Evolutionary conservation across 768 basidiomycete species (phyloP).

Genomic region (Piloderma croceum): DNA sequence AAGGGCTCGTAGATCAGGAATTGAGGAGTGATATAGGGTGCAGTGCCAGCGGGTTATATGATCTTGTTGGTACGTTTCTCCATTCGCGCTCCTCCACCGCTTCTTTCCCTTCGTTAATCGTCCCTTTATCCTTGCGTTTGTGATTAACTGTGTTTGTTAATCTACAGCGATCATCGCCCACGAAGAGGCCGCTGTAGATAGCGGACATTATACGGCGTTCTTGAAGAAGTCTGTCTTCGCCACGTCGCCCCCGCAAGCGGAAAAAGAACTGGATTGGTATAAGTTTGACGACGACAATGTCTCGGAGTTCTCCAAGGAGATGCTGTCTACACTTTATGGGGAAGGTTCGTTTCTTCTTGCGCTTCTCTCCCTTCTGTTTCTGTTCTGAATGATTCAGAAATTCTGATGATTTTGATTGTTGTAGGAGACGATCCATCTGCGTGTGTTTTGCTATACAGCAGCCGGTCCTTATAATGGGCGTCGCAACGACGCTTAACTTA

Average conservation of each 20-base stretch:
- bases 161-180: slow-evolving; percentile 84
- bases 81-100: not conserved
- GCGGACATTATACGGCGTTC: slow-evolving; percentile 94
- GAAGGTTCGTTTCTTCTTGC: slow-evolving; percentile 65
- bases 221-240: slow-evolving; percentile 70
- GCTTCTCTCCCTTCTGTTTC: not conserved
- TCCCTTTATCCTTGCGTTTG: not conserved
- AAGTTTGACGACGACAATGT: slow-evolving; percentile 98
- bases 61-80: slow-evolving; percentile 70
- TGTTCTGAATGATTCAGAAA: not conserved
- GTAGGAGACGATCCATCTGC: slow-evolving; percentile 79
- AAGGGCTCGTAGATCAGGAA: slow-evolving; percentile 55
- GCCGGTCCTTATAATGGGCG: slow-evolving; percentile 43
- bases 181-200: slow-evolving; percentile 92
- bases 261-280: slow-evolving; percentile 83
- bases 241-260: slow-evolving; percentile 24
- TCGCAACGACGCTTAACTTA: no score
- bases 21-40: slow-evolving; percentile 65
- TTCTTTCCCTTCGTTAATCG: not conserved
- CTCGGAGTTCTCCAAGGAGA: slow-evolving; percentile 81
- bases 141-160: slow-evolving; percentile 8
- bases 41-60: slow-evolving; percentile 81
- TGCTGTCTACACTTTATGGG: slow-evolving; percentile 78
- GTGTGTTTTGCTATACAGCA: slow-evolving; percentile 83
- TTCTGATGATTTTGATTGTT: slow-evolving; percentile 29